Percentiles rank a stretch among this genome's conserved stretches.
Conservation (phyloP, 805 yeast genomes). For the Saccharomycopsis selenospora region DNA sequence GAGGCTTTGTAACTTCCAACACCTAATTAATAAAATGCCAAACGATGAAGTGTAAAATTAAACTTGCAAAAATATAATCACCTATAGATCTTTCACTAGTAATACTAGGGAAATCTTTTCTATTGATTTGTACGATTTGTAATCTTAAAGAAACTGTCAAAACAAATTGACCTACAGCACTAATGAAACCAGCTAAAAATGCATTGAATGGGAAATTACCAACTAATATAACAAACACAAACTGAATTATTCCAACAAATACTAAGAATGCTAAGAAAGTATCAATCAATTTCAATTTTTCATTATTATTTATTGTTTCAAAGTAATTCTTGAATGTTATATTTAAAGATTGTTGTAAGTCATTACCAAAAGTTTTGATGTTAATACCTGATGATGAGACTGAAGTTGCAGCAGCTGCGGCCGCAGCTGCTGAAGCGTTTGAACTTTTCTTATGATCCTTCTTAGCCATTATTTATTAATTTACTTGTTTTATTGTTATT, state of each 20-base stretch:
- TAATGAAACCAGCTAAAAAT: slow-evolving; percentile 83
- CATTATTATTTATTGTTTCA: slow-evolving; percentile 7
- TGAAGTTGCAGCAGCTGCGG: background rate
- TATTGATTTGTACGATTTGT: slow-evolving; percentile 45
- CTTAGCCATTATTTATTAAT: slow-evolving; percentile 8
- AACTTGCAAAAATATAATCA: slow-evolving; percentile 80
- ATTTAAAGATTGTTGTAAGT: slow-evolving; percentile 9
- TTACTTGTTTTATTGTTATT: background rate
- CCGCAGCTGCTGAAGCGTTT: background rate
- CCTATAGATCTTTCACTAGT: slow-evolving; percentile 62
- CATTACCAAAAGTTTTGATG: slow-evolving; percentile 1
- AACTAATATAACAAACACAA: slow-evolving; percentile 62
- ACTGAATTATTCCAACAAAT: slow-evolving; percentile 68
- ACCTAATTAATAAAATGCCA: slow-evolving; percentile 80
- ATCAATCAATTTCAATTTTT: slow-evolving; percentile 58
- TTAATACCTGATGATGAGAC: background rate
- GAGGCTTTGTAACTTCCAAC: background rate
- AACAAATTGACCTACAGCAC: slow-evolving; percentile 95
- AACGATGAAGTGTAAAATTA: slow-evolving; percentile 81
- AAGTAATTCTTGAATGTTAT: slow-evolving; percentile 16
- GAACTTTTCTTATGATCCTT: slow-evolving; percentile 4
- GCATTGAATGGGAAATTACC: slow-evolving; percentile 97
- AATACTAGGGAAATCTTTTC: slow-evolving; percentile 34
- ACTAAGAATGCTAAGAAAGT: slow-evolving; percentile 69
- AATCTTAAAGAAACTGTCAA: slow-evolving; percentile 75